These are phyloP conservation scores for Dipodascus albidus DNA, from an alignment of 805 yeast species.

Conservation along the genomic window DNA sequence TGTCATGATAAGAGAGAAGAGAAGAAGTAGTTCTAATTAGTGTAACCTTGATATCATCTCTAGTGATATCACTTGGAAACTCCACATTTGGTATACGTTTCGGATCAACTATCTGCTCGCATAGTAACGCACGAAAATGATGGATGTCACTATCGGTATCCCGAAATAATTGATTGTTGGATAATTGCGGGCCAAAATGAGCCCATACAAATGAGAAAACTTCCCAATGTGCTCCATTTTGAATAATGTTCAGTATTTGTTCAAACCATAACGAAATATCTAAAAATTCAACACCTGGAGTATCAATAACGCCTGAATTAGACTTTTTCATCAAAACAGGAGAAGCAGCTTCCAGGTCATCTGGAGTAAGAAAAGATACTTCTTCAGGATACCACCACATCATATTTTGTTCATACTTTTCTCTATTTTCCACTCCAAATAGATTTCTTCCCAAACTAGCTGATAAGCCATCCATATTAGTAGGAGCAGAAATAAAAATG, in stretches of 20 bases:
- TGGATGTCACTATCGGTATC: slow-evolving; percentile 31
- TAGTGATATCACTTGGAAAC: slow-evolving; percentile 36
- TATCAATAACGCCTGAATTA: slow-evolving; percentile 7
- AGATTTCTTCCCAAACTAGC: slow-evolving; percentile 44
- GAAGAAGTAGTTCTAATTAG: slow-evolving; percentile 51
- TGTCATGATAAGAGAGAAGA: slow-evolving; percentile 35
- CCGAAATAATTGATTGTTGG: slow-evolving; percentile 43
- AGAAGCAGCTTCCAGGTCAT: slow-evolving; percentile 32
- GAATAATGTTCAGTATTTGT: slow-evolving; percentile 37
- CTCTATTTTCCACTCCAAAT: slow-evolving; percentile 15
- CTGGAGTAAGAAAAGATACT: slow-evolving; percentile 36
- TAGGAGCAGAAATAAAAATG: slow-evolving; percentile 40
- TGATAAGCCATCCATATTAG: slow-evolving; percentile 57
- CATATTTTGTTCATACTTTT: slow-evolving; percentile 14
- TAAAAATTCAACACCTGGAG: slow-evolving; percentile 19
- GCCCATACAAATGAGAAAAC: slow-evolving; percentile 53
- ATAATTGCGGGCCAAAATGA: slow-evolving; percentile 59
- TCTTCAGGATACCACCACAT: slow-evolving; percentile 56
- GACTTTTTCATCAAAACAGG: slow-evolving; percentile 12
- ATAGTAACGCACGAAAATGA: slow-evolving; percentile 35
- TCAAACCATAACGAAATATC: slow-evolving; percentile 43
- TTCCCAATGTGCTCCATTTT: slow-evolving; percentile 56
- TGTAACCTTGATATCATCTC: slow-evolving; percentile 56
- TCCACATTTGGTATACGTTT: slow-evolving; percentile 33
- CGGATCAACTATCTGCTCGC: slow-evolving; percentile 41